These are phyloP conservation scores for Rhizodiscina lignyota DNA, from an alignment of 495 filamentous ascomycete genomes.

Conservation along the genomic window DNA sequence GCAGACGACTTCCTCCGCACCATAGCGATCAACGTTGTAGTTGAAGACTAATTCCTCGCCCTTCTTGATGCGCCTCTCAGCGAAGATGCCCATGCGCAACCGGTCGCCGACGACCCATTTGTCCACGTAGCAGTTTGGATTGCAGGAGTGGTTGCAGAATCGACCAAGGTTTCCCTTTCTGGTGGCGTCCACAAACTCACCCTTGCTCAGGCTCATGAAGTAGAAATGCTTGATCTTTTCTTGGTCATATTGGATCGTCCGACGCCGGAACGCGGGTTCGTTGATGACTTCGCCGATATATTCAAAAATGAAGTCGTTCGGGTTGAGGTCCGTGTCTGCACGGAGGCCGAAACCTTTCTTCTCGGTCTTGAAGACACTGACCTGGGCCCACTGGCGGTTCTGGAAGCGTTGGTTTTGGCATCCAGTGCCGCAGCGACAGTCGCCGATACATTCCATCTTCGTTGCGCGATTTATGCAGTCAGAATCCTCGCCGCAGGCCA, in stretches of 20 bases:
- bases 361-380: constrained; percentile 90
- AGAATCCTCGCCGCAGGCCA: constrained; percentile 88
- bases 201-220: constrained; percentile 97
- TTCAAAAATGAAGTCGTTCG: constrained; percentile 88
- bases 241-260: constrained; percentile 81
- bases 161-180: constrained; percentile 91
- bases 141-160: constrained; percentile 99
- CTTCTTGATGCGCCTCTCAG: constrained; percentile 64
- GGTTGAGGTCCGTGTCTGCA: constrained; percentile 54
- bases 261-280: constrained; percentile 68
- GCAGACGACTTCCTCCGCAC: constrained; percentile 88
- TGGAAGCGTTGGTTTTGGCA: constrained; percentile 97
- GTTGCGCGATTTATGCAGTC: constrained; percentile 98
- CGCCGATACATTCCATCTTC: constrained; percentile 85
- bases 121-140: constrained; percentile 97
- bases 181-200: constrained; percentile 94
- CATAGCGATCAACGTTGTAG: constrained; percentile 98
- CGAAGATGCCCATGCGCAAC: constrained; percentile 97
- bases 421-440: constrained; percentile 69
- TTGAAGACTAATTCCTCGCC: constrained; percentile 99
- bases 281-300: constrained; percentile 98
- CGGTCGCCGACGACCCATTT: constrained; percentile 99
- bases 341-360: constrained; percentile 93
- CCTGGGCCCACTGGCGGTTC: constrained; percentile 71
- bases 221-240: constrained; percentile 99